Conservation (phyloP, 2,329 filamentous ascomycete genomes). For the Aspergillus phoenicis region DNA sequence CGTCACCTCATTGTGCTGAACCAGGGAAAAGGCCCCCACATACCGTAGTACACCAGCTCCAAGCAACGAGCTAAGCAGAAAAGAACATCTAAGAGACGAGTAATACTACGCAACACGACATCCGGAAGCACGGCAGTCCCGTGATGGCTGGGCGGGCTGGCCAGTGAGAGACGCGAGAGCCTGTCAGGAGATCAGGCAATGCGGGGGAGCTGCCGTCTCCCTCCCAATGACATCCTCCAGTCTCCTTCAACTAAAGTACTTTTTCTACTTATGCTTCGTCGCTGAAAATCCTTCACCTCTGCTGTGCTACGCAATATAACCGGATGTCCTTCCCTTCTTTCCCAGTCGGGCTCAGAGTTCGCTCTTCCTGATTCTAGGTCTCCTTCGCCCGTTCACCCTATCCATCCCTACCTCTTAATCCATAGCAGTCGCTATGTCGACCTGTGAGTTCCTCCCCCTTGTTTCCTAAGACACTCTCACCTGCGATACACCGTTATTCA, state of each 20-base stretch:
- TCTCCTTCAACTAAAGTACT: neutral
- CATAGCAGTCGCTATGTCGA: slow-evolving; percentile 9
- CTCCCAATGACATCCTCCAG: neutral
- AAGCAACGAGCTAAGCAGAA: neutral
- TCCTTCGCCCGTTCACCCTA: neutral
- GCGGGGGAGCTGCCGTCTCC: slow-evolving; percentile 14
- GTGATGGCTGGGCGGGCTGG: slow-evolving; percentile 9
- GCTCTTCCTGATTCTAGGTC: neutral
- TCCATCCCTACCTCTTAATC: neutral
- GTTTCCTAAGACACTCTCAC: neutral
- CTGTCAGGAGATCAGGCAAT: slow-evolving; percentile 22
- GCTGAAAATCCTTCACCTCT: neutral
- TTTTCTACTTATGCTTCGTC: too few species aligned
- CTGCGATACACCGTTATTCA: too few species aligned
- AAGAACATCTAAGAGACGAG: neutral
- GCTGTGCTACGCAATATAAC: neutral
- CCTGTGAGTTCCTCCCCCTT: slow-evolving; percentile 16
- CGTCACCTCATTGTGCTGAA: slow-evolving; percentile 3
- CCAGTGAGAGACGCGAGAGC: slow-evolving; percentile 14
- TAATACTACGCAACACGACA: neutral
- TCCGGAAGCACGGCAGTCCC: neutral
- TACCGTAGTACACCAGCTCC: neutral
- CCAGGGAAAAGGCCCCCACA: neutral
- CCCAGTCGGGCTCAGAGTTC: neutral
- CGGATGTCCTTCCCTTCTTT: neutral